A percentile compares a stretch with the other conserved stretches of the same genome.
Evolutionary conservation across 441 rosid species (phyloP).

Genomic region (Jatropha podagrica): DNA sequence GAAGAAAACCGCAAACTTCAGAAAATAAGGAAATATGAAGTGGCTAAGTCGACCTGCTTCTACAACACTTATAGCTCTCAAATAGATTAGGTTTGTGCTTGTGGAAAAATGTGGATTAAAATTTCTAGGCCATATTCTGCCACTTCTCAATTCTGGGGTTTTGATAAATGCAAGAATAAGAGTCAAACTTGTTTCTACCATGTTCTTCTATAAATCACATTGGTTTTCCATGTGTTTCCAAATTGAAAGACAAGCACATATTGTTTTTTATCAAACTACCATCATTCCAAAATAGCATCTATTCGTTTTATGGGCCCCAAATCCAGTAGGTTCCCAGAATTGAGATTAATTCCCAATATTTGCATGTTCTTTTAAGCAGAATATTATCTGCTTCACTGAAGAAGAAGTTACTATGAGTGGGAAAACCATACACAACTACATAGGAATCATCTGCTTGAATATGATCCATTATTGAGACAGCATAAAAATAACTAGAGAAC

Average conservation of each 20-base stretch:
- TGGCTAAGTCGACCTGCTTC: background rate
- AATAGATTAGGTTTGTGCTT: background rate
- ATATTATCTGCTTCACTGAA: background rate
- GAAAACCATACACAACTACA: background rate
- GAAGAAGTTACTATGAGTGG: background rate
- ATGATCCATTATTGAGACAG: background rate
- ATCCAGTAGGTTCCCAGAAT: background rate
- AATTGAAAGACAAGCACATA: background rate
- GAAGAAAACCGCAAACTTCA: background rate
- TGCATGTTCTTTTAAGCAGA: background rate
- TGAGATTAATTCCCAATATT: background rate
- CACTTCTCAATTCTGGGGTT: background rate
- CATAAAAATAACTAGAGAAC: background rate
- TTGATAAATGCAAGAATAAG: background rate
- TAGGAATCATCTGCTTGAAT: background rate
- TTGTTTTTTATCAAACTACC: background rate
- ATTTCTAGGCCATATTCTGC: background rate
- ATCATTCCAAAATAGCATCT: background rate
- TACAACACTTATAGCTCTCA: background rate
- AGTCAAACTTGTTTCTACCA: background rate
- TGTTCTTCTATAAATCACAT: background rate
- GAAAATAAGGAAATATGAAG: background rate
- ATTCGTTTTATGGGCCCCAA: background rate
- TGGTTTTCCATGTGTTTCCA: background rate
- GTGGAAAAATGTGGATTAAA: background rate